Evolutionary conservation across 2,329 filamentous ascomycete species (phyloP).

Genomic region (Ophiostoma angusticollis): DNA sequence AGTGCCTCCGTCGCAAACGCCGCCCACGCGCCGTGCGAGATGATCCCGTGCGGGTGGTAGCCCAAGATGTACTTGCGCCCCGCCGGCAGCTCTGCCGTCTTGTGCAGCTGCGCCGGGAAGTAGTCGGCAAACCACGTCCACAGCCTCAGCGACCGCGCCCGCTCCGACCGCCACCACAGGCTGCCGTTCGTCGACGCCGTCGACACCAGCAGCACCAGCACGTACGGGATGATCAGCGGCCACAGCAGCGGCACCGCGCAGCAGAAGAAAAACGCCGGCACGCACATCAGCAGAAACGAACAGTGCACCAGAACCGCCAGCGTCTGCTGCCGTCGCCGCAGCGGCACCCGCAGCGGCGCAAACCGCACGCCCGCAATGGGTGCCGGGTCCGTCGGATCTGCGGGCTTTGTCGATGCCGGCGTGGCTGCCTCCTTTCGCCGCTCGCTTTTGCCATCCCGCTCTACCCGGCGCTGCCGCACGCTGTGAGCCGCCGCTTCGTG

Average conservation of each 20-base stretch:
- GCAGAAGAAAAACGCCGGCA: slow-evolving; percentile 78
- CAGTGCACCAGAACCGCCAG: slow-evolving; percentile 65
- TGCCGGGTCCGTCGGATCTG: neutral
- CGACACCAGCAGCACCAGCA: slow-evolving; percentile 73
- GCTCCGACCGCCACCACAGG: slow-evolving; percentile 60
- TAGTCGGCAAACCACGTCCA: slow-evolving; percentile 90
- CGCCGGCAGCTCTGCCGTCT: slow-evolving; percentile 64
- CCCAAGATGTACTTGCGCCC: slow-evolving; percentile 92
- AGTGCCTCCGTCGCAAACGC: slow-evolving; percentile 85
- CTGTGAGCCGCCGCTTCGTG: no score
- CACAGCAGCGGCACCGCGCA: slow-evolving; percentile 87
- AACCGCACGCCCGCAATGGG: slow-evolving; percentile 61
- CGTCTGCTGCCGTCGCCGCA: slow-evolving; percentile 62
- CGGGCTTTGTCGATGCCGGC: neutral
- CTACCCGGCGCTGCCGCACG: no score
- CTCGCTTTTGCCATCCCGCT: no score
- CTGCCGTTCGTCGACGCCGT: slow-evolving; percentile 63
- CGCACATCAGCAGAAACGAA: slow-evolving; percentile 53
- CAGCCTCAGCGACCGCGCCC: slow-evolving; percentile 57
- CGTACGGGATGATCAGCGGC: slow-evolving; percentile 65
- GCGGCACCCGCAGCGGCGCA: slow-evolving; percentile 65
- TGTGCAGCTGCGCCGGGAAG: slow-evolving; percentile 80
- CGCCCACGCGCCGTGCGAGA: slow-evolving; percentile 88
- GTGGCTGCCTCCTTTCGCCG: no score
- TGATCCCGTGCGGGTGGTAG: slow-evolving; percentile 92